Conservation (phyloP, 164 flowering plant species). For the Chloranthus sessilifolius region DNA sequence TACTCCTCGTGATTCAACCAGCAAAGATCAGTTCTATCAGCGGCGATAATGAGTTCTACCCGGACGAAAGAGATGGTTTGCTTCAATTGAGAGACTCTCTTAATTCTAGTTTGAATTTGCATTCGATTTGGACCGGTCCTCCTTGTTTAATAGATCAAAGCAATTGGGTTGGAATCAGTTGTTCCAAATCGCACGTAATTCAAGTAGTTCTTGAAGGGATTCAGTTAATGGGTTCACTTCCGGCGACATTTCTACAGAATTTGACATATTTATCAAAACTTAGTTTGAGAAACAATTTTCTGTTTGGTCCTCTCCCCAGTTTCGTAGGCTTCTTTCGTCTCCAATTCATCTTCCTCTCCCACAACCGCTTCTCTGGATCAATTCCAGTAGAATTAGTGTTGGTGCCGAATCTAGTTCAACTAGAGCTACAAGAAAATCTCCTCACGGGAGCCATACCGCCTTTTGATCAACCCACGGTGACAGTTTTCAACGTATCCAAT, state of each 20-base stretch:
- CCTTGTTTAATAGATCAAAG: constrained; percentile 10
- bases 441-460: constrained; percentile 13
- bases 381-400: constrained; percentile 8
- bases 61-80: constrained; percentile 15
- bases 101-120: constrained; percentile 6
- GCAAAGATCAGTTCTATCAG: neutral
- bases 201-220: constrained; percentile 16
- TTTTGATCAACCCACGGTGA: constrained; percentile 10
- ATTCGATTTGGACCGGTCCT: constrained; percentile 16
- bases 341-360: constrained; percentile 2
- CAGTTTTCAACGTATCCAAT: constrained; percentile 11
- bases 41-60: neutral
- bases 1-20: neutral
- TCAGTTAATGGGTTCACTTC: constrained; percentile 12
- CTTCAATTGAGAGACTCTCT: constrained; percentile 11
- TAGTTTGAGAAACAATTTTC: constrained; percentile 14
- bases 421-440: constrained; percentile 10
- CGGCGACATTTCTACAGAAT: constrained; percentile 6
- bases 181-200: constrained; percentile 10
- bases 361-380: constrained; percentile 12
- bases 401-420: constrained; percentile 6
- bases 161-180: constrained; percentile 13
- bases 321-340: neutral
- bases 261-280: constrained; percentile 4
- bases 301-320: constrained; percentile 14